Base-by-base conservation (phyloP, 148 eudicot genomes). In the Camellia japonica region DNA sequence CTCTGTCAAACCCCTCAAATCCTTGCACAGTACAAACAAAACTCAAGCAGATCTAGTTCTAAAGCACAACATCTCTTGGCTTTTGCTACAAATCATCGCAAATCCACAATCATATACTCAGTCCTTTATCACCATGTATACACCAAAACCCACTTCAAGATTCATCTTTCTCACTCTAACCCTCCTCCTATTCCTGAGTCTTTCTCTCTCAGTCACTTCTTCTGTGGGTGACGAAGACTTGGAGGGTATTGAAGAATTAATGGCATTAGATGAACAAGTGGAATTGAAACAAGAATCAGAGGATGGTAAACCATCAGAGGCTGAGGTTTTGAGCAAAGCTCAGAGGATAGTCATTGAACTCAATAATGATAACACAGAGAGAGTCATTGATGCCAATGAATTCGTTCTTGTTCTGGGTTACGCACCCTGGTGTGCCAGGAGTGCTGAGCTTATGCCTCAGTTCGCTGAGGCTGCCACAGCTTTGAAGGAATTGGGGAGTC, bases 381-480 rank as follows among this genome's bases (percentile, higher is more conserved):
- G 86, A 78, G 74, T 62, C 1, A 83, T 95, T 74, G 79, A 85
- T 7, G 88, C 67, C 38, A 89, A 89, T 85, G 89, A 89, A 86
- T 88, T 80, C 68, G 97, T 91, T 77, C 66, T 95, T 54, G 83
- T 95, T 8, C 54, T 95, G 89, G 98, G 98, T 12, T 95, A 93
- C 65, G 91, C 98, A 0, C 98, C 98, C 8, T 93, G 98, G 98
- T 90, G 94, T 73, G 84, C 85, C 0, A 83, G 97, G 85, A 95
- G 97, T 78, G 98, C 98, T 77, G 98, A 95, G 78, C 70, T 95
- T 3, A 95, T 95, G 98, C 98, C 98, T 1, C 87, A 87, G 12
- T 93, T 95, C 82, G 97, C 98, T 7, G 89, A 93, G 83, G 95
- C 98, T 69, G 98, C 98, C 6, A 93, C 83, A 80, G 75, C 62